phyloP scores from a whole-genome alignment of 306 rosid genomes.

The Gynostemma pentaphyllum region DNA sequence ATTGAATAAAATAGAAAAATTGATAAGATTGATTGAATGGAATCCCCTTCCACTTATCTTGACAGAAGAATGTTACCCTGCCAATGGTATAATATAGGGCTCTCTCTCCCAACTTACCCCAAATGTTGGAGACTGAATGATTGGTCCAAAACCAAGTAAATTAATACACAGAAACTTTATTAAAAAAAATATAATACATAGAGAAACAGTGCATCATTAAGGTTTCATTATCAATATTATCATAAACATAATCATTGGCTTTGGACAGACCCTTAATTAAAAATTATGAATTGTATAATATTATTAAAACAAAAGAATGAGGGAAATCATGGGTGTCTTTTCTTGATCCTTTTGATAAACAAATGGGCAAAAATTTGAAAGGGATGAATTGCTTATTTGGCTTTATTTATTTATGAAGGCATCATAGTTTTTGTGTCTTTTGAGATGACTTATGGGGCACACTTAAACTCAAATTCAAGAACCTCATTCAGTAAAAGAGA shows the following conservation, averaged over 20 bases:
- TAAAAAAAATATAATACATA: neutral
- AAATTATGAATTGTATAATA: neutral
- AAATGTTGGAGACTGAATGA: neutral
- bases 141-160: neutral
- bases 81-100: neutral
- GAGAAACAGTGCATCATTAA: too few relatives aligned
- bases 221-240: neutral
- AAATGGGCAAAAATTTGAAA: neutral
- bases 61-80: too few relatives aligned
- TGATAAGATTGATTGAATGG: too few relatives aligned
- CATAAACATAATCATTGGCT: neutral
- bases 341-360: constrained; percentile 4
- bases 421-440: constrained; percentile 44
- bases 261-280: neutral
- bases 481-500: constrained; percentile 4
- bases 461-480: too few relatives aligned
- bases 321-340: neutral
- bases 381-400: constrained; percentile 20
- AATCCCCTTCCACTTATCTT: too few relatives aligned
- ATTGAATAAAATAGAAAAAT: too few relatives aligned
- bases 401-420: too few relatives aligned
- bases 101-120: neutral
- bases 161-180: neutral
- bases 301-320: neutral
- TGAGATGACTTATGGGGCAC: constrained; percentile 44